phyloP scores from a whole-genome alignment of 768 basidiomycete species.

The Mycena kentingensis region DNA sequence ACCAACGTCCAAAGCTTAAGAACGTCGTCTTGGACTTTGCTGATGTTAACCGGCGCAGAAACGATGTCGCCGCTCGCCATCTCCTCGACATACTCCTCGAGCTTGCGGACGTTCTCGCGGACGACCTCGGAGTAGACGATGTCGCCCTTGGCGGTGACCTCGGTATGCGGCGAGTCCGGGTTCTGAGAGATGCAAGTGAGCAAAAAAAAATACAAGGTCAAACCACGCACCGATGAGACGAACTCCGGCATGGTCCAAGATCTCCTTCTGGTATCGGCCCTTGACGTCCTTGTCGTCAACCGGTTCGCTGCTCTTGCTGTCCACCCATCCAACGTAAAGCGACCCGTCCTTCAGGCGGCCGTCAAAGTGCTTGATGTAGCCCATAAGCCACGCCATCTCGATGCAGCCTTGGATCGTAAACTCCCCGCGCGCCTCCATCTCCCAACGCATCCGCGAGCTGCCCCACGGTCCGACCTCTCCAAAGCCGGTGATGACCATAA shows the following conservation, averaged over 20 bases:
- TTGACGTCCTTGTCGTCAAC: slow-evolving; percentile 98
- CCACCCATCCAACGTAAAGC: slow-evolving; percentile 97
- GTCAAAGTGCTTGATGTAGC: slow-evolving; percentile 97
- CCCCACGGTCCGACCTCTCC: slow-evolving; percentile 99
- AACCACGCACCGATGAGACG: slow-evolving; percentile 82
- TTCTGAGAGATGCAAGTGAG: slow-evolving; percentile 51
- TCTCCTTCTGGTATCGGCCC: slow-evolving; percentile 92
- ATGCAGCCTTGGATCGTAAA: slow-evolving; percentile 97
- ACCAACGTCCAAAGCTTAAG: slow-evolving; percentile 97
- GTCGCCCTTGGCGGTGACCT: slow-evolving; percentile 91
- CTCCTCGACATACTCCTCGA: slow-evolving; percentile 96
- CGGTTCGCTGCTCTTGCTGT: slow-evolving; percentile 88
- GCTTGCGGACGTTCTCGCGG: slow-evolving; percentile 93
- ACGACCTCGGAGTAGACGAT: slow-evolving; percentile 94
- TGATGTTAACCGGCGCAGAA: slow-evolving; percentile 84
- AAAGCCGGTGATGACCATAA: slow-evolving; percentile 93
- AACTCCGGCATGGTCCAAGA: slow-evolving; percentile 87
- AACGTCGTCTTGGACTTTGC: no score
- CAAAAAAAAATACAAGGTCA: background rate
- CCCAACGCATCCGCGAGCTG: slow-evolving; percentile 96
- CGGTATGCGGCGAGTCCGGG: slow-evolving; percentile 92
- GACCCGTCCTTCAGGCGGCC: slow-evolving; percentile 92
- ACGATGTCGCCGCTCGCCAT: slow-evolving; percentile 96
- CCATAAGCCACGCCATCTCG: slow-evolving; percentile 99
- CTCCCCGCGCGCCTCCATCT: slow-evolving; percentile 97